phyloP scores from a whole-genome alignment of 1,284 basidiomycete genomes.

The Puccinia hordei region DNA sequence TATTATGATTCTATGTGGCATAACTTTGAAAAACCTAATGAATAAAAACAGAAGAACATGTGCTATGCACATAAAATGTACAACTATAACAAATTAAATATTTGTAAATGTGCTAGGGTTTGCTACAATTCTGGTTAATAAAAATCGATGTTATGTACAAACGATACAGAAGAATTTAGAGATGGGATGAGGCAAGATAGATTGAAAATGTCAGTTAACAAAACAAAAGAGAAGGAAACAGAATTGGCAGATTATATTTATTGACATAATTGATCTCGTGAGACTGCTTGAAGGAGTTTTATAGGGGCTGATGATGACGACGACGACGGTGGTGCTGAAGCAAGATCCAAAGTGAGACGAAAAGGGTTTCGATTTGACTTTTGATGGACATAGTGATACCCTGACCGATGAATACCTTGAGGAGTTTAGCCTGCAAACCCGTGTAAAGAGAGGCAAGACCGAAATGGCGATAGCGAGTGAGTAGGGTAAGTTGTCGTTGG shows the following conservation, averaged over 20 bases:
- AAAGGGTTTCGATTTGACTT: conserved; percentile 25
- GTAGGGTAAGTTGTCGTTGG: conserved; percentile 53
- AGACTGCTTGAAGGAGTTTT: background rate
- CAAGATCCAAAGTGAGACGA: conserved; percentile 20
- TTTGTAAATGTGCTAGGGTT: no score
- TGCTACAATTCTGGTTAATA: no score
- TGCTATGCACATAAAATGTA: no score
- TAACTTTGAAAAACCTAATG: no score
- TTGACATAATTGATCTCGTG: background rate
- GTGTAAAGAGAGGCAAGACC: conserved; percentile 72
- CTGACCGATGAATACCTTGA: conserved; percentile 71
- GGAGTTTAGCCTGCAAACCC: conserved; percentile 78
- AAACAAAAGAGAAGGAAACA: no score
- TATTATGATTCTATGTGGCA: no score
- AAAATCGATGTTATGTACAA: no score
- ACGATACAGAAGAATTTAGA: no score
- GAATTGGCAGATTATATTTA: background rate
- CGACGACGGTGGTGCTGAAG: background rate
- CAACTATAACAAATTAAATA: no score
- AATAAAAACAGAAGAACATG: no score
- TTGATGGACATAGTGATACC: conserved; percentile 61
- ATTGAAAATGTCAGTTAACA: no score
- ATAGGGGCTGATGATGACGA: background rate
- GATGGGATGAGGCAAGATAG: no score
- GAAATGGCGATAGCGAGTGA: conserved; percentile 54